Evolutionary conservation across 1,284 basidiomycete genomes (phyloP).

Genomic region (Psilocybe mexicana): DNA sequence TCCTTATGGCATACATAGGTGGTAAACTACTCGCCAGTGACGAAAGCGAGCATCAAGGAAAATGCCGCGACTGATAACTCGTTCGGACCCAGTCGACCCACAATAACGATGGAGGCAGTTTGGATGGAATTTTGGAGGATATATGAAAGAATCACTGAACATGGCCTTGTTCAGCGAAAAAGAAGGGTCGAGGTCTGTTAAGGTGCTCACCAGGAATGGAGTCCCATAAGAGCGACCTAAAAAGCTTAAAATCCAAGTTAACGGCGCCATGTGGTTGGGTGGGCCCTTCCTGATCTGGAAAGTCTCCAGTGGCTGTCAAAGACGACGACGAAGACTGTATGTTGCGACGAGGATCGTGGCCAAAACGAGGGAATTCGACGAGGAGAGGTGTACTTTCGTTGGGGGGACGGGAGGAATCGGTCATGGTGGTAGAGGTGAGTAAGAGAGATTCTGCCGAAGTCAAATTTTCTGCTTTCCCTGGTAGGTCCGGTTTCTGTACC

Average conservation of each 20-base stretch:
- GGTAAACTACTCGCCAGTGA: slow-evolving; percentile 62
- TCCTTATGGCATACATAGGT: slow-evolving; percentile 25
- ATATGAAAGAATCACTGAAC: slow-evolving; percentile 61
- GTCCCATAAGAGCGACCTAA: slow-evolving; percentile 50
- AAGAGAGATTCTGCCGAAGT: slow-evolving; percentile 1
- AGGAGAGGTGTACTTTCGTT: slow-evolving; percentile 32
- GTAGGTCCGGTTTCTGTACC: slow-evolving; percentile 3
- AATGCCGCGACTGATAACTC: slow-evolving; percentile 73
- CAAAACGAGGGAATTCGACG: not conserved
- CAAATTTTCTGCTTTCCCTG: slow-evolving; percentile 13
- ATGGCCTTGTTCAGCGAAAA: slow-evolving; percentile 4
- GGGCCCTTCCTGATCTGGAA: slow-evolving; percentile 23
- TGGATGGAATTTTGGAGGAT: slow-evolving; percentile 74
- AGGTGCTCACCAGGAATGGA: slow-evolving; percentile 52
- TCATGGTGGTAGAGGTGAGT: slow-evolving; percentile 12
- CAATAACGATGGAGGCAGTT: slow-evolving; percentile 61
- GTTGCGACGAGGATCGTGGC: slow-evolving; percentile 7
- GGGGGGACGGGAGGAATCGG: slow-evolving; percentile 12
- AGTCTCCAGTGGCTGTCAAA: slow-evolving; percentile 15
- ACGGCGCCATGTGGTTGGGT: slow-evolving; percentile 20
- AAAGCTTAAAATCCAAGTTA: slow-evolving; percentile 39
- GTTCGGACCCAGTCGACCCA: slow-evolving; percentile 65
- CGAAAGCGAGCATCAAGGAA: slow-evolving; percentile 74
- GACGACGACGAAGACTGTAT: slow-evolving; percentile 22
- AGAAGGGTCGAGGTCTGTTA: not conserved